A percentile compares a stretch with the other conserved stretches of the same genome.
Evolutionary conservation across 163 green algal genomes (phyloP).

Genomic region (Chlamydomonas reinhardtii): DNA sequence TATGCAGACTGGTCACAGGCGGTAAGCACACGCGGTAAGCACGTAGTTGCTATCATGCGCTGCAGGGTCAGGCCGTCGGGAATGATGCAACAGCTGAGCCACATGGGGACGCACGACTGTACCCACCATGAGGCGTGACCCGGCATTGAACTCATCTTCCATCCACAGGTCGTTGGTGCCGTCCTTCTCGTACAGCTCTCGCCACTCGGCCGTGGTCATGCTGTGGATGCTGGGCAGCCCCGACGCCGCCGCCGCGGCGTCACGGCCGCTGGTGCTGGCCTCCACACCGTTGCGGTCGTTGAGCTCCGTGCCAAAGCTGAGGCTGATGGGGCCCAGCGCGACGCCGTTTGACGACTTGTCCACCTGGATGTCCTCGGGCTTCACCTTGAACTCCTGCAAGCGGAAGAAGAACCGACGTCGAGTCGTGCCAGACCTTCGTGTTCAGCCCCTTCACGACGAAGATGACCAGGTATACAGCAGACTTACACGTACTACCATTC

Average conservation of each 20-base stretch:
- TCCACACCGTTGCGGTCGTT: constrained; percentile 19
- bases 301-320: constrained; percentile 55
- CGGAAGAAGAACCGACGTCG: no score
- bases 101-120: no score
- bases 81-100: no score
- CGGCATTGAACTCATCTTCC: constrained; percentile 96
- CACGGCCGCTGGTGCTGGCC: constrained; percentile 8
- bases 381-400: neutral
- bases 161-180: constrained; percentile 93
- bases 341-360: constrained; percentile 7
- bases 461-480: no score
- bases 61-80: no score
- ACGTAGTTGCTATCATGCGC: no score
- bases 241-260: neutral
- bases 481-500: no score
- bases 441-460: no score
- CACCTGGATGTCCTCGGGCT: constrained; percentile 1
- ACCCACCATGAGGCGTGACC: constrained; percentile 82
- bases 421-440: no score
- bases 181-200: constrained; percentile 83
- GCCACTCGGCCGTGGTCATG: constrained; percentile 92
- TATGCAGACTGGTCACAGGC: no score
- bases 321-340: constrained; percentile 65
- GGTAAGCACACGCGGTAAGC: no score
- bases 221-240: constrained; percentile 69